Evolutionary conservation across 495 filamentous ascomycete species (phyloP).

Genomic region (Trichoderma erinaceum): DNA sequence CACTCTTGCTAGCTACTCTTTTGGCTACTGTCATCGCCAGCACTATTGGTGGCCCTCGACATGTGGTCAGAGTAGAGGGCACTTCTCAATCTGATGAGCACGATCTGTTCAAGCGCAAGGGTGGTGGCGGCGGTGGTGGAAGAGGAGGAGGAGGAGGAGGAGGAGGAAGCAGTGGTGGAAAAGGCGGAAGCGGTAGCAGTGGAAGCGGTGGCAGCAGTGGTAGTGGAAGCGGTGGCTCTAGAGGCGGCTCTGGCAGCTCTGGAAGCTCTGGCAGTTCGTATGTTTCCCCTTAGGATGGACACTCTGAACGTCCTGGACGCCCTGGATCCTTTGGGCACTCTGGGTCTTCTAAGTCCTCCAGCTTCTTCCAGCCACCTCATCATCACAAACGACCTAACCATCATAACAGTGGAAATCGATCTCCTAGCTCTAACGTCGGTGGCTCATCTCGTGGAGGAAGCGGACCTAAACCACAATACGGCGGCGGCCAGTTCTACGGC

Average conservation of each 20-base stretch:
- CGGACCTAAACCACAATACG: slow-evolving; percentile 54
- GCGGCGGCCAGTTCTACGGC: slow-evolving; percentile 66
- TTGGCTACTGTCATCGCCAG: slow-evolving; percentile 2
- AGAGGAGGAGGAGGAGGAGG: slow-evolving; percentile 37
- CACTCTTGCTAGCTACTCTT: neutral
- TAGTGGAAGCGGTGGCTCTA: slow-evolving; percentile 25
- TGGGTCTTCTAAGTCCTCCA: neutral
- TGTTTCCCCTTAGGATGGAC: neutral
- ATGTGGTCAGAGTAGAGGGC: neutral
- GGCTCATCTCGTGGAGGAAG: slow-evolving; percentile 61
- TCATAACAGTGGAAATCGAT: slow-evolving; percentile 21
- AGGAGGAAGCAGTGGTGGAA: slow-evolving; percentile 38
- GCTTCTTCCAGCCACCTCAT: neutral
- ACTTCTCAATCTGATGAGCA: slow-evolving; percentile 19
- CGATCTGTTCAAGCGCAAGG: slow-evolving; percentile 53
- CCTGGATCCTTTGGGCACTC: neutral
- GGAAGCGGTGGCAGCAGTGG: slow-evolving; percentile 26
- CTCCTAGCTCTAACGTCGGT: slow-evolving; percentile 48
- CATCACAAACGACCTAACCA: slow-evolving; percentile 12
- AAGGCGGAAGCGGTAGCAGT: slow-evolving; percentile 32
- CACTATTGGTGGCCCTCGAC: neutral
- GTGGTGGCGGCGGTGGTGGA: slow-evolving; percentile 47
- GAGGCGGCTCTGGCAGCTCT: neutral
- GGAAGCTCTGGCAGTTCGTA: slow-evolving; percentile 17
- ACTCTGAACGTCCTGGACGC: neutral